phyloP scores from a whole-genome alignment of 2,329 filamentous ascomycete species.

The Arthroderma sp. region DNA sequence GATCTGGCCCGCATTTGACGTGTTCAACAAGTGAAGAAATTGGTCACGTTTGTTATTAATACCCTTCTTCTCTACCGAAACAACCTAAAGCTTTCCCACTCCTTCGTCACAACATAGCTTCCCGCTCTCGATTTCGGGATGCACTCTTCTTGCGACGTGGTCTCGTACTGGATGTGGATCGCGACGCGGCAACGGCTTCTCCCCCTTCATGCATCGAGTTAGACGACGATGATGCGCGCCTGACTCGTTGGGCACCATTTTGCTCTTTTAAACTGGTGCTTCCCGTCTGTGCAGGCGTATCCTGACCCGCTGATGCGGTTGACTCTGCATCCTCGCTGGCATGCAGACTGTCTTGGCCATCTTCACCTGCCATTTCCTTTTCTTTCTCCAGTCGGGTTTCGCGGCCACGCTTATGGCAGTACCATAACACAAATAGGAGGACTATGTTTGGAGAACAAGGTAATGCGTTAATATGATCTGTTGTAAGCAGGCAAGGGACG shows the following conservation, averaged over 20 bases:
- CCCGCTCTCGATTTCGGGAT: too few relatives aligned
- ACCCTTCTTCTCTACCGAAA: too few relatives aligned
- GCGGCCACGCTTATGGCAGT: conserved; percentile 87
- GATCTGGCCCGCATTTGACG: too few relatives aligned
- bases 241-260: conserved; percentile 1
- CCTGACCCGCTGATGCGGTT: too few relatives aligned
- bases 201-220: background rate
- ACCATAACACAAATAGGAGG: conserved; percentile 89
- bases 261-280: background rate
- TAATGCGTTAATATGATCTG: background rate
- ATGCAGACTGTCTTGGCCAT: background rate
- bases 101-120: too few relatives aligned
- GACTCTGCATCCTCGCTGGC: too few relatives aligned
- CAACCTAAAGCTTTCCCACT: too few relatives aligned
- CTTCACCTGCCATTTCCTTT: conserved; percentile 1
- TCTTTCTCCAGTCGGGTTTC: conserved; percentile 65
- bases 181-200: background rate
- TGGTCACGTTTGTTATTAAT: too few relatives aligned
- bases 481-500: background rate
- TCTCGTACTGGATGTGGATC: background rate
- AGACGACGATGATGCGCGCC: background rate
- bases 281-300: too few relatives aligned
- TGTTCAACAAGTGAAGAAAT: too few relatives aligned
- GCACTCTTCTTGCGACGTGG: conserved; percentile 5
- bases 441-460: conserved; percentile 36